Base-by-base conservation (phyloP, 257 asterid genomes). In the Hygrophila difformis region DNA sequence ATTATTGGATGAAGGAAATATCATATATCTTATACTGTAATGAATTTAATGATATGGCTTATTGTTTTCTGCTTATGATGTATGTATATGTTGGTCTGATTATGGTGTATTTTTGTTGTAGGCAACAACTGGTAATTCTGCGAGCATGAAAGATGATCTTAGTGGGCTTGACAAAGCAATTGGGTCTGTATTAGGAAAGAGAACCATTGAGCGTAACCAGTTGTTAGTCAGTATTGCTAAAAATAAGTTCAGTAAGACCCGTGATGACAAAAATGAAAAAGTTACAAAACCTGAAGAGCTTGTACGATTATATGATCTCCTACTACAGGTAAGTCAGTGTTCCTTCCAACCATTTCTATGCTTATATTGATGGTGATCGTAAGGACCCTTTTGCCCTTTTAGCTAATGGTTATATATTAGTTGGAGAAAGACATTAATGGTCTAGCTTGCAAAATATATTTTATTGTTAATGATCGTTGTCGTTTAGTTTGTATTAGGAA, bases 111-210 rank as follows among this genome's bases (percentile, higher is more conserved):
- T 57, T 21, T 59, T 33, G 52, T 49, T 75, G 44, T 62, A 87
- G 94, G 85, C 72, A 43, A 70, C 56, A 53, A 78, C 97, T 40
- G 94, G 93, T 55, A 77, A 72, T 70, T 79, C 97, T 38, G 94
- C 83, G 58, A 80, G 40, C 60, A 55, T 78, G 74, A 83, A 78
- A 66, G 97, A 87, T 59, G 93, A 87, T 56, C 81, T 87, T 48
- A 83, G 79, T 65, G 94, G 94, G 66, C 94, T 87, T 59, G 93
- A 80, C 66, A 87, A 87, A 67, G 94, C 97, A 55, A 72, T 87
- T 65, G 82, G 94, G 55, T 85, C 94, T 64, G 71, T 80, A 39
- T 57, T 87, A 60, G 93, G 92, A 23, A 82, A 80, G 73, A 69
- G 83, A 68, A n/a, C n/a, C n/a, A n/a, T n/a, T n/a, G n/a, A n/a